phyloP scores from a whole-genome alignment of 2,329 filamentous ascomycete species.

The Arthrobotrys pseudoclavata region DNA sequence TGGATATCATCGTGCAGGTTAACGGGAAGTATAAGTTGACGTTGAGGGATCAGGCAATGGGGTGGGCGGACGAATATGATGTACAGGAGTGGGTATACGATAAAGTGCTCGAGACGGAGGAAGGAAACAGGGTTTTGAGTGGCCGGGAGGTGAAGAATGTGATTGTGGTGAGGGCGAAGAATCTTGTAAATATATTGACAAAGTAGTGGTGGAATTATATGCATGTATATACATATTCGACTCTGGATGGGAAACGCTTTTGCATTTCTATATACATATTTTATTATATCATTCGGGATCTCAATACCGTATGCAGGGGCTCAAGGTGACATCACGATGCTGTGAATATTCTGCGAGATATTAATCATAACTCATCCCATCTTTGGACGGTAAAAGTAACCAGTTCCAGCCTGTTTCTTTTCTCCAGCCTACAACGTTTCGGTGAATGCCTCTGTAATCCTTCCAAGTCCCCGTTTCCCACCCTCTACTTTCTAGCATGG shows the following conservation, averaged over 20 bases:
- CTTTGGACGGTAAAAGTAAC: conserved; percentile 18
- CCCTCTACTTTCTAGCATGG: conserved; percentile 33
- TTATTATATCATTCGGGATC: too few species aligned
- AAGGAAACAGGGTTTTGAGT: conserved; percentile 72
- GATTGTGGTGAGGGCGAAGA: conserved; percentile 77
- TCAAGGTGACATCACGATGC: not conserved
- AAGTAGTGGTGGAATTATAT: conserved; percentile 66
- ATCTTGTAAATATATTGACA: conserved; percentile 79
- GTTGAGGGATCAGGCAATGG: conserved; percentile 71
- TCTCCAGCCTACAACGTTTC: conserved; percentile 63
- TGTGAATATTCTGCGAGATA: not conserved
- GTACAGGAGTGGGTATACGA: conserved; percentile 74
- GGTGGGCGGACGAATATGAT: conserved; percentile 66
- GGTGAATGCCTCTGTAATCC: conserved; percentile 62
- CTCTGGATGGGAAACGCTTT: conserved; percentile 11
- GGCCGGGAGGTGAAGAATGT: conserved; percentile 73
- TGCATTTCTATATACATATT: not conserved
- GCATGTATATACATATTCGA: conserved; percentile 45
- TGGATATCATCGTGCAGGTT: conserved; percentile 77
- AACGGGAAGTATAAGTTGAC: conserved; percentile 83
- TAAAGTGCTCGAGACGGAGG: conserved; percentile 74
- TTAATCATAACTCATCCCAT: conserved; percentile 17
- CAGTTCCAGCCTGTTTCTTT: conserved; percentile 54
- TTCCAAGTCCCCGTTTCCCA: conserved; percentile 59
- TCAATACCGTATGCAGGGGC: not conserved